Conservation (phyloP, 1,284 basidiomycete genomes). For the Papiliotrema flavescens region DNA sequence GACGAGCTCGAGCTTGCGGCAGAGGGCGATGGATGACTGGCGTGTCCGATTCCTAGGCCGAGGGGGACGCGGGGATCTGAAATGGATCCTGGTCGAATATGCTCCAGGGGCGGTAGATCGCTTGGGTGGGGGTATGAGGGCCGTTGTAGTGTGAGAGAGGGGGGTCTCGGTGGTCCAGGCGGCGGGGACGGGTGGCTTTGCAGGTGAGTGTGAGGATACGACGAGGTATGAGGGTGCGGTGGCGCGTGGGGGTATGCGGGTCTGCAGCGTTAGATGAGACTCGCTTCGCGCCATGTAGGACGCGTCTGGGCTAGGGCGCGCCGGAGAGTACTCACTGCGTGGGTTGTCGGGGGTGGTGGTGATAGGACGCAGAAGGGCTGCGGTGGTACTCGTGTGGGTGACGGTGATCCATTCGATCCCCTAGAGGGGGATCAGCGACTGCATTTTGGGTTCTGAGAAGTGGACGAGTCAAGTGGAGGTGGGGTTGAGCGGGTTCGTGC, state of each 20-base stretch:
- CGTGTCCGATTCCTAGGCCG: too few relatives aligned
- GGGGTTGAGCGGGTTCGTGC: neutral
- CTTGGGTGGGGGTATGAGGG: neutral
- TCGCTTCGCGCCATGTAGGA: neutral
- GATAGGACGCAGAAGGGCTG: neutral
- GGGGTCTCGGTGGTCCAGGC: neutral
- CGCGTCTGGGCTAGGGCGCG: neutral
- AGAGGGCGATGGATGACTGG: neutral
- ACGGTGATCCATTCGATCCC: neutral
- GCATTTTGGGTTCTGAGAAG: neutral
- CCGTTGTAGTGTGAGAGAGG: neutral
- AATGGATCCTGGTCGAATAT: neutral
- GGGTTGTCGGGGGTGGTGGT: neutral
- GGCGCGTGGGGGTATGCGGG: neutral
- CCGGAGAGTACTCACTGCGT: neutral
- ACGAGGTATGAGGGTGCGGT: neutral
- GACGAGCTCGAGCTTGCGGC: neutral
- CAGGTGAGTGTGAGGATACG: neutral
- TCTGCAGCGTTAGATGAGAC: too few relatives aligned
- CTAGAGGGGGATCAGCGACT: neutral
- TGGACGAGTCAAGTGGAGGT: neutral
- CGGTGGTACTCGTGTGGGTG: neutral
- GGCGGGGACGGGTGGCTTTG: neutral
- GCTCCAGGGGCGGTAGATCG: neutral
- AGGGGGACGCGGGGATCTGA: neutral